phyloP scores from a whole-genome alignment of 805 yeast genomes.

The Yarrowia osloensis region DNA sequence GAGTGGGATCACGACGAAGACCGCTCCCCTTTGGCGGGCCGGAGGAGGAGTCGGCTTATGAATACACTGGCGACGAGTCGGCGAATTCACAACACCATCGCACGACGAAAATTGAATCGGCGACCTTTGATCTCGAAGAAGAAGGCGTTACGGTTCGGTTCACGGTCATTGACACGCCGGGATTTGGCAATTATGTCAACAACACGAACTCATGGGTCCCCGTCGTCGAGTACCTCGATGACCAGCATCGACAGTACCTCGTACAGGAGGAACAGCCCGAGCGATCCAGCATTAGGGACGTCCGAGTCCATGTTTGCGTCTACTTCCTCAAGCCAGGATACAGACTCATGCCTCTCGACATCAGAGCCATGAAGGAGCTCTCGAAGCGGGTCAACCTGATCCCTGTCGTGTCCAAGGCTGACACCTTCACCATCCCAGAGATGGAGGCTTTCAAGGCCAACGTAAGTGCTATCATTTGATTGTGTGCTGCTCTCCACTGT shows the following conservation, averaged over 20 bases:
- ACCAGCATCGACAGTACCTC: slow-evolving; percentile 85
- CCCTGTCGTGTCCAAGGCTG: slow-evolving; percentile 88
- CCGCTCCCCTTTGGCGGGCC: slow-evolving; percentile 61
- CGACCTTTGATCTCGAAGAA: slow-evolving; percentile 67
- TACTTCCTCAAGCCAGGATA: slow-evolving; percentile 92
- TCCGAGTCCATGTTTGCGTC: slow-evolving; percentile 87
- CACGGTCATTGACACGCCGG: slow-evolving; percentile 89
- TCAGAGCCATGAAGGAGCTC: slow-evolving; percentile 82
- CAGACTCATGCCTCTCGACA: slow-evolving; percentile 81
- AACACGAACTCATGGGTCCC: slow-evolving; percentile 86
- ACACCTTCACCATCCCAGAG: slow-evolving; percentile 73
- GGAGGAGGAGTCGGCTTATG: slow-evolving; percentile 40
- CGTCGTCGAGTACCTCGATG: slow-evolving; percentile 83
- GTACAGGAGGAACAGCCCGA: slow-evolving; percentile 91
- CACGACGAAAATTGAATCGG: slow-evolving; percentile 54
- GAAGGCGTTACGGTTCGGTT: slow-evolving; percentile 75
- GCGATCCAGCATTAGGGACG: slow-evolving; percentile 57
- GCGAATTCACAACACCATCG: slow-evolving; percentile 25
- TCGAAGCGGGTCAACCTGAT: slow-evolving; percentile 80
- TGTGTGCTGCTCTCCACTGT: neutral
- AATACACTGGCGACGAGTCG: slow-evolving; percentile 21
- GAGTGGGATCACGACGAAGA: slow-evolving; percentile 55
- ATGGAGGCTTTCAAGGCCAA: slow-evolving; percentile 62
- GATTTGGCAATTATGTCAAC: slow-evolving; percentile 88
- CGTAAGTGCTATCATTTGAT: slow-evolving; percentile 40